A percentile compares a stretch with the other conserved stretches of the same genome.
Evolutionary conservation across 1,284 basidiomycete species (phyloP).

Genomic region (Paramarasmius palmivorus): DNA sequence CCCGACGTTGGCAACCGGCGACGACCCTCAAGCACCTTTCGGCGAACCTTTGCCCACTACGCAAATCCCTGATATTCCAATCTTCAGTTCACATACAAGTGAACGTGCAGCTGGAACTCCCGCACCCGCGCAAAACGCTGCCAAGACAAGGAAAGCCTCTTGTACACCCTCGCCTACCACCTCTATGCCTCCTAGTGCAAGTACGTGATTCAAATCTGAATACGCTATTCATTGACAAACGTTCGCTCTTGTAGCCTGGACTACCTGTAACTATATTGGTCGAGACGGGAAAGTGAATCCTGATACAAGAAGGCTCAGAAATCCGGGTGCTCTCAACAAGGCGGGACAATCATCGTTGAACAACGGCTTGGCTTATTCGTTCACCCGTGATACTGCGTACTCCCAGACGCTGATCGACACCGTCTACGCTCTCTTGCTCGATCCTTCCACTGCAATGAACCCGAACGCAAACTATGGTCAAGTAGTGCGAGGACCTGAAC

Average conservation of each 20-base stretch:
- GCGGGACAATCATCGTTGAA: slow-evolving; percentile 51
- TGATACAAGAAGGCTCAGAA: slow-evolving; percentile 51
- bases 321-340: slow-evolving; percentile 43
- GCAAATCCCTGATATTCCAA: slow-evolving; percentile 6
- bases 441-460: slow-evolving; percentile 53
- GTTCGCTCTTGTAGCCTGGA: slow-evolving; percentile 45
- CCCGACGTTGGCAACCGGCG: no score
- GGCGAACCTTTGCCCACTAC: slow-evolving; percentile 1
- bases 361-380: slow-evolving; percentile 50
- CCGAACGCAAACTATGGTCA: slow-evolving; percentile 66
- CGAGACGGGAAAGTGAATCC: slow-evolving; percentile 62
- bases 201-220: no score
- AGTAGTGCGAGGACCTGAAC: slow-evolving; percentile 56
- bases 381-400: slow-evolving; percentile 38
- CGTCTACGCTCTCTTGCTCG: slow-evolving; percentile 54
- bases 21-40: slow-evolving; percentile 17
- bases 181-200: slow-evolving; percentile 41
- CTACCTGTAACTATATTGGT: slow-evolving; percentile 51
- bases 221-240: no score
- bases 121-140: slow-evolving; percentile 31
- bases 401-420: slow-evolving; percentile 38
- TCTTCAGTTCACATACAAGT: slow-evolving; percentile 4
- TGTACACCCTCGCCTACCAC: slow-evolving; percentile 47
- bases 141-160: slow-evolving; percentile 26
- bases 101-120: slow-evolving; percentile 18